A percentile compares a stretch with the other conserved stretches of the same genome.
phyloP scores from a whole-genome alignment of 345 rosid species.

The Eucalyptus decipiens region DNA sequence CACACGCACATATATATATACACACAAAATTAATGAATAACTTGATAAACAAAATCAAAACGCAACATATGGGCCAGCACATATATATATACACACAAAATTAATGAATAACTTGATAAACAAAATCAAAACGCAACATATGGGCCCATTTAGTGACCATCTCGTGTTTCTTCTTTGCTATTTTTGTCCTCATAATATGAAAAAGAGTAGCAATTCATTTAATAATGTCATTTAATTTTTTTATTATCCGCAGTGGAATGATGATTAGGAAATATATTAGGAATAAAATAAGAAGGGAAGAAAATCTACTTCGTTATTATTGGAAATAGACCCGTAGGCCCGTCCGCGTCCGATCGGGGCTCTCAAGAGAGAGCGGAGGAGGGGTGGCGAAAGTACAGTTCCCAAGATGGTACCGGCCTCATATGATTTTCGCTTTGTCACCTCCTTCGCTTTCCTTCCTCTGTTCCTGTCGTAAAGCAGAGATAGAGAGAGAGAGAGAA shows the following conservation, averaged over 20 bases:
- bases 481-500: not conserved
- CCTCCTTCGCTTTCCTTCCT: not conserved
- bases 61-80: too few species aligned
- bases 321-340: not conserved
- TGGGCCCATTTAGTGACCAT: not conserved
- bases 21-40: not conserved
- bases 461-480: not conserved
- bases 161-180: too few species aligned
- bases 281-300: too few species aligned
- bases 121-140: too few species aligned
- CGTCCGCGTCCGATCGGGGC: not conserved
- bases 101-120: not conserved
- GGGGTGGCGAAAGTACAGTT: not conserved
- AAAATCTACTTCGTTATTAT: too few species aligned
- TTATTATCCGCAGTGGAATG: accelerated
- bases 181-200: too few species aligned
- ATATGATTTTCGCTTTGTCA: not conserved
- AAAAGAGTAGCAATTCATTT: too few species aligned
- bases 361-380: not conserved
- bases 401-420: not conserved
- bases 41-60: too few species aligned
- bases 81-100: not conserved
- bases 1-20: not conserved
- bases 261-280: too few species aligned
- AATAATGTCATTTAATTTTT: too few species aligned